Base-by-base conservation (phyloP, 768 basidiomycete genomes). In the Russula virescens region DNA sequence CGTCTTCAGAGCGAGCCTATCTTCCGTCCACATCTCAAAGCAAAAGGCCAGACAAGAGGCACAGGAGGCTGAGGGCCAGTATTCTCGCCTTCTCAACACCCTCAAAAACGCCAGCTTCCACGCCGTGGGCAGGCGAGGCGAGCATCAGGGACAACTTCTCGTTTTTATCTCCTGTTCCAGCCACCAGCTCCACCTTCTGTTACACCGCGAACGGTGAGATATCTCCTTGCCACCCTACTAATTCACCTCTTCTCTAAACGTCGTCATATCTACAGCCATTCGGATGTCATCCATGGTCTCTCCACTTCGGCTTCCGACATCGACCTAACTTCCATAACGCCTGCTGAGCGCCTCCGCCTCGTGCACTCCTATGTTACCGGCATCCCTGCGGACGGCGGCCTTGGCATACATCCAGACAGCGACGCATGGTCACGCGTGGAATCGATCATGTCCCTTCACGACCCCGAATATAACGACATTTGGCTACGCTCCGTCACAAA, bases 391-490 rank as follows among this genome's bases (percentile, higher is more conserved):
- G 94, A 95, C 56, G 88, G 91, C 11, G 94, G 94, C 5, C 81
- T 96, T 2, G 93, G 91, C 1, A 84, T 98, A 52, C 83, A 86
- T 9, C 87, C 90, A 1, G 83, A 82, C 16, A 78, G 83, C 25
- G 74, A 80, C 16, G 82, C 85, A 56, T 98, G 92, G 91, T 81
- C 86, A 66, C 83, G 89, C 54, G 81, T 97, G 9, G 86, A 91
- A 68, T 84, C 85, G 23, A 81, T 97, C 55, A 84, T 92, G 78
- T 84, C 87, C 1, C 77, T 98, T 9, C 96, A 98, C 69, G 88
- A 98, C 73, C 82, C 84, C 19, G 76, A 82, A 50, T 91, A 91
- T 75, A 93, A 96, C 72, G 81, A 87, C 10, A 68, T 75, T 0
- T 95, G 94, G 94, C 80, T 91, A 57, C 81, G 82, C 25, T 75